Conservation (phyloP, 208 protist species). For the Trypanosoma avium region DNA sequence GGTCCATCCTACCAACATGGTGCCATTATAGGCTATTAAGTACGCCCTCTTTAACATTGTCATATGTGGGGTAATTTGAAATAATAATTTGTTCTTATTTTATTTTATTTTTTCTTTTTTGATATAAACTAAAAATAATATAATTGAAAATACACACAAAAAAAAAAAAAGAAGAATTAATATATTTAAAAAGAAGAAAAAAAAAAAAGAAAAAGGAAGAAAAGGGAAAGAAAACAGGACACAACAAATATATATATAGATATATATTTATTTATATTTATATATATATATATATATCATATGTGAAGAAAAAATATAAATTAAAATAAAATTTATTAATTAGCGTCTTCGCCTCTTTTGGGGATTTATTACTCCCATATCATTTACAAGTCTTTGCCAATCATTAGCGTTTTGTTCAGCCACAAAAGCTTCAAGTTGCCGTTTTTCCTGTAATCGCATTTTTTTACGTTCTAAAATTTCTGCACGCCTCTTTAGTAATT, state of each 20-base stretch:
- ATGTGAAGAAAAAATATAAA: not conserved
- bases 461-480: conserved; percentile 49
- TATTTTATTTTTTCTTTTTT: too few species aligned
- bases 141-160: not conserved
- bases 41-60: conserved; percentile 63
- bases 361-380: conserved; percentile 37
- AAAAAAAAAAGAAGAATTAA: not conserved
- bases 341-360: conserved; percentile 15
- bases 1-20: conserved; percentile 73
- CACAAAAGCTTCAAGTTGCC: conserved; percentile 39
- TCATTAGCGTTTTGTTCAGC: conserved; percentile 66
- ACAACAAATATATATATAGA: too few species aligned
- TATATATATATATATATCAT: too few species aligned
- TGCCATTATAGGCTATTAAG: conserved; percentile 74
- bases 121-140: not conserved
- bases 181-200: not conserved
- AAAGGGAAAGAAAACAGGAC: not conserved
- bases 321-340: not conserved
- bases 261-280: too few species aligned
- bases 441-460: conserved; percentile 41
- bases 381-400: conserved; percentile 65
- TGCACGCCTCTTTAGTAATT: conserved; percentile 35
- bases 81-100: too few species aligned
- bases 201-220: not conserved
- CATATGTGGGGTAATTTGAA: too few species aligned